A percentile compares a stretch with the other conserved stretches of the same genome.
phyloP scores from a whole-genome alignment of 345 rosid species.

The Citrus australasica region DNA sequence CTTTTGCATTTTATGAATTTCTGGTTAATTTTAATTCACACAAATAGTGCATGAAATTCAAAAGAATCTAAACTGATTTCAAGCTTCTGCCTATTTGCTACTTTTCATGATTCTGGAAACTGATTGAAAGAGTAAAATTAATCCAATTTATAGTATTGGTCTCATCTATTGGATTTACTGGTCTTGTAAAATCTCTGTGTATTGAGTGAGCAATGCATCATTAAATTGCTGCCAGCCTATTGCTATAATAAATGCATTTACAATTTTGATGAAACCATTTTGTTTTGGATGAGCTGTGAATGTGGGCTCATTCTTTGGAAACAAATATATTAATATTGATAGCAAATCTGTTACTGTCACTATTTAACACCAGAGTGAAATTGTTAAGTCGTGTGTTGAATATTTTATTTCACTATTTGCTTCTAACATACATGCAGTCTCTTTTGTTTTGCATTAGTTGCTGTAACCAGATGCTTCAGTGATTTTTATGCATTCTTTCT shows the following conservation, averaged over 20 bases:
- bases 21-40: neutral
- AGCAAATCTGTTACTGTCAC: neutral
- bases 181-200: slow-evolving; percentile 16
- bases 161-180: slow-evolving; percentile 6
- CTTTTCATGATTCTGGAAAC: neutral
- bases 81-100: neutral
- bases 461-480: neutral
- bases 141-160: neutral
- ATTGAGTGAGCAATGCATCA: slow-evolving; percentile 18
- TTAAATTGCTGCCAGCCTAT: slow-evolving; percentile 10
- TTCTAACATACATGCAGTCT: neutral
- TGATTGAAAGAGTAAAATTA: neutral
- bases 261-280: neutral
- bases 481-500: slow-evolving; percentile 7
- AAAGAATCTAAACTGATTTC: neutral
- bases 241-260: neutral
- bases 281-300: neutral
- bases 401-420: neutral
- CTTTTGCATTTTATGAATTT: neutral
- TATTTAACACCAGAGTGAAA: neutral
- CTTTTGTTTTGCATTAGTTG: neutral
- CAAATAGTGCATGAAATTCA: neutral
- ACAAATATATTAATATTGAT: neutral
- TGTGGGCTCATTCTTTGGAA: slow-evolving; percentile 1
- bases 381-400: neutral